Percentiles rank a stretch among this genome's conserved stretches.
Conservation (phyloP, 1,284 basidiomycete genomes). For the Fomitopsis betulina region DNA sequence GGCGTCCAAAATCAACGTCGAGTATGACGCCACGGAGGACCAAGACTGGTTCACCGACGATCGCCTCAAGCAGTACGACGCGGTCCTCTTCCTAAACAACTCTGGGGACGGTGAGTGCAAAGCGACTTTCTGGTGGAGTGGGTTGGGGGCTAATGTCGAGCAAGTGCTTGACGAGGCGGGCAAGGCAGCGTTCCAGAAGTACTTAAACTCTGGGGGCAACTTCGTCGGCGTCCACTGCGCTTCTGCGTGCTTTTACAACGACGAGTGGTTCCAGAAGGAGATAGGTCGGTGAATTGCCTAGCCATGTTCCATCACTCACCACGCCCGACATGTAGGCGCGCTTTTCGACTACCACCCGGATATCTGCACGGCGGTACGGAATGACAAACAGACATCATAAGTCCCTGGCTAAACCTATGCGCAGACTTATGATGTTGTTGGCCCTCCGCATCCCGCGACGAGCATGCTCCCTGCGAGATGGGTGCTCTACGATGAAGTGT, state of each 20-base stretch:
- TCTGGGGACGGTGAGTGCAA: slow-evolving; percentile 54
- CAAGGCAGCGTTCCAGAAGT: slow-evolving; percentile 59
- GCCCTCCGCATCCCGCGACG: slow-evolving; percentile 62
- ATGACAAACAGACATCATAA: not conserved
- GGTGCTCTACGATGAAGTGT: slow-evolving; percentile 63
- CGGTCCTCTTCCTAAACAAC: slow-evolving; percentile 67
- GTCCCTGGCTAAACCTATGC: not conserved
- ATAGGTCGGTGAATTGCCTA: slow-evolving; percentile 30
- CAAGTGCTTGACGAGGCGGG: slow-evolving; percentile 60
- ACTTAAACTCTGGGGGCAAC: slow-evolving; percentile 67
- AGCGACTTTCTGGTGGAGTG: not conserved
- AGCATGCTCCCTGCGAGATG: slow-evolving; percentile 59
- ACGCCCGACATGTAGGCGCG: slow-evolving; percentile 37
- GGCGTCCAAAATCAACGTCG: slow-evolving; percentile 29
- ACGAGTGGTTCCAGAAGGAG: slow-evolving; percentile 55
- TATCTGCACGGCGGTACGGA: slow-evolving; percentile 54
- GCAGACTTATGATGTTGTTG: slow-evolving; percentile 62
- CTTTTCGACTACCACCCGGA: slow-evolving; percentile 75
- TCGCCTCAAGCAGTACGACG: slow-evolving; percentile 55
- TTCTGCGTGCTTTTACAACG: slow-evolving; percentile 63
- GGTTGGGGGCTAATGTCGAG: not conserved
- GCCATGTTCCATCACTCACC: not conserved
- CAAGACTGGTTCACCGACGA: slow-evolving; percentile 51
- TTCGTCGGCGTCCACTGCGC: slow-evolving; percentile 69
- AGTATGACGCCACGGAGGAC: slow-evolving; percentile 68